Base-by-base conservation (phyloP, 1,139 yeast species). In the Saccharomyces uvarum region DNA sequence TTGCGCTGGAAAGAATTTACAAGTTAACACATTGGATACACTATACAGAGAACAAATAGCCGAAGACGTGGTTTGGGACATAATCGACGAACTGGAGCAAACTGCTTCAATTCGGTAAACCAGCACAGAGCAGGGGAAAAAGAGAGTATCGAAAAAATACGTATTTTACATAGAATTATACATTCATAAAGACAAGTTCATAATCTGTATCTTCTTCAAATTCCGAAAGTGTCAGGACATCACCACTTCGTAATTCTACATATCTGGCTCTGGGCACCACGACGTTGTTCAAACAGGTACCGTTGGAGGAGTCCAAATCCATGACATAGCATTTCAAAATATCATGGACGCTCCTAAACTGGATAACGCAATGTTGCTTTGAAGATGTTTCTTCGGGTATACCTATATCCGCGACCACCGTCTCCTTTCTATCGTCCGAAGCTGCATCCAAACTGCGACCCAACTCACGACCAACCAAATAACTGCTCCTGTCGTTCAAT, bases 61-160 rank as follows among this genome's bases (percentile, higher is more conserved):
- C 0, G 97, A 90, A 59, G 97, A 89, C 62, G 79, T 87, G 66
- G 83, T 82, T 5, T 84, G 86, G 82, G 99, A 93, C 69, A 65
- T 91, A 3, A 66, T 93, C 3, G 97, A 93, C 68, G 97, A 93
- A 70, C 80, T 89, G 0, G 95, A 88, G 57, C 88, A 83, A 47
- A 83, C 80, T 49, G 14, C 50, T 7, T 28, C 27, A 29, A 21
- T 13, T 9, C 13, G 24, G 29, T 47, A 28, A 28, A 14, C 24
- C 13, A 38, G 26, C 44, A 14, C 14, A 9, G n/a, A 33, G 33
- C 26, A 14, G 32, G 24, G 32, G 9, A 44, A 21, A 49, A 48
- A 33, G 24, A 38, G 47, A 26, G 8, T 16, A 27, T 24, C 21
- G 16, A 27, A 46, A 27, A 46, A n/a, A 28, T 24, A 9, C 16